These are phyloP conservation scores for Mrakia gelida DNA, from an alignment of 768 basidiomycete species.

Conservation along the genomic window DNA sequence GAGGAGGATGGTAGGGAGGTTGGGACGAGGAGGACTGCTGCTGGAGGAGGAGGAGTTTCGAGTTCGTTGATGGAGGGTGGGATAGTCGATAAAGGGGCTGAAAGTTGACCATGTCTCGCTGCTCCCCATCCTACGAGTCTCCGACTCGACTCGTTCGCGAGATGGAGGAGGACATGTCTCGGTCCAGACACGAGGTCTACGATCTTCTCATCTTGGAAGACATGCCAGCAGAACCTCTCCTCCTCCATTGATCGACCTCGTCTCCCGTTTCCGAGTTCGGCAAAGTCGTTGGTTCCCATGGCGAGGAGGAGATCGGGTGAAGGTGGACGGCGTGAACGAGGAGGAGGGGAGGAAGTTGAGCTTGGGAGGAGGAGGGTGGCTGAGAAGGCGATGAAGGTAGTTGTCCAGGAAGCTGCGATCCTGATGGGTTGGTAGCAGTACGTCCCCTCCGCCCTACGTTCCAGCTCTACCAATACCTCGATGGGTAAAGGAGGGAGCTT, in stretches of 20 bases:
- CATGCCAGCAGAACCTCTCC: background rate
- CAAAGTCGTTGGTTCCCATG: slow-evolving; percentile 22
- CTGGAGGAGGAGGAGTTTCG: background rate
- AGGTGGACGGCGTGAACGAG: background rate
- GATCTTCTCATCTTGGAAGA: slow-evolving; percentile 9
- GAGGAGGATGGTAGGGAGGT: background rate
- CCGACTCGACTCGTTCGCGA: background rate
- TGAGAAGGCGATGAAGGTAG: slow-evolving; percentile 4
- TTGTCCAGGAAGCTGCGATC: slow-evolving; percentile 18
- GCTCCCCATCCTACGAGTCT: slow-evolving; percentile 14
- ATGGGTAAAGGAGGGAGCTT: background rate
- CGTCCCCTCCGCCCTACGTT: background rate
- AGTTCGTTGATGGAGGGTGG: too few species aligned
- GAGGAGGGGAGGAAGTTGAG: background rate
- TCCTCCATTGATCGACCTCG: background rate
- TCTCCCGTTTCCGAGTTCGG: slow-evolving; percentile 6
- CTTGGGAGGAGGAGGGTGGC: background rate
- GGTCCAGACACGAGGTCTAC: background rate
- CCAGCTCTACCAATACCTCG: background rate
- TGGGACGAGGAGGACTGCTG: slow-evolving; percentile 1
- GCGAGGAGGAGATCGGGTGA: slow-evolving; percentile 6
- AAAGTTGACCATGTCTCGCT: slow-evolving; percentile 15
- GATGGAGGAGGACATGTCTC: background rate
- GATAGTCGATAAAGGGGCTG: background rate
- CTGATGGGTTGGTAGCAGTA: background rate